A percentile compares a stretch with the other conserved stretches of the same genome.
phyloP scores from a whole-genome alignment of 805 yeast species.

The Cyberlindnera xylosilytica region DNA sequence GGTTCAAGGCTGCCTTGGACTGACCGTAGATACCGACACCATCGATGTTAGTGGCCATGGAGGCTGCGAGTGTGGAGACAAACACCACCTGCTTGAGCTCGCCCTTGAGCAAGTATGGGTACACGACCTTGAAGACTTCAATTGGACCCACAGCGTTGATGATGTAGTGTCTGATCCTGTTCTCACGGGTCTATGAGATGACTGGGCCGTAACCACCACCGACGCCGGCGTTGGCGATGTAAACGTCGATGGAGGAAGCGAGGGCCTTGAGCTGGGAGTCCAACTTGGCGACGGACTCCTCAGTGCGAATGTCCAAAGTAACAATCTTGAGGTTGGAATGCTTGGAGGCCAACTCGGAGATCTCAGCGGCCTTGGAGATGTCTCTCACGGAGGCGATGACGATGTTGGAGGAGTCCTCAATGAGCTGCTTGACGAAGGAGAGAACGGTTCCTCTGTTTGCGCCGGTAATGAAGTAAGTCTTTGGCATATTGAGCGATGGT shows the following conservation, averaged over 20 bases:
- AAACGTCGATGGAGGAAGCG: conserved; percentile 12
- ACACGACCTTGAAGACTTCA: conserved; percentile 4
- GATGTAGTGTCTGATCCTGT: conserved; percentile 2
- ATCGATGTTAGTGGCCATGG: conserved; percentile 23
- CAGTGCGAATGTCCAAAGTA: conserved; percentile 3
- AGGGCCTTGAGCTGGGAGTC: conserved; percentile 7
- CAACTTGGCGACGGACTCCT: conserved; percentile 6
- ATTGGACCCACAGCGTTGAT: conserved; percentile 11
- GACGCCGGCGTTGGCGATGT: conserved; percentile 15
- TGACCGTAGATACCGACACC: conserved; percentile 28
- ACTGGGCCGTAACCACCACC: not conserved
- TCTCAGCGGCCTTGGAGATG: conserved; percentile 1
- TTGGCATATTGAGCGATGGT: not conserved
- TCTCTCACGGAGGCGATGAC: conserved; percentile 6
- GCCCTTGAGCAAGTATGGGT: conserved; percentile 15
- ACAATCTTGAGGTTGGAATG: conserved; percentile 6
- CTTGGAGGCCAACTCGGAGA: conserved; percentile 1
- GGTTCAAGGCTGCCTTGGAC: not conserved
- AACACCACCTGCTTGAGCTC: conserved; percentile 27
- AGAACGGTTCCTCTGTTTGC: conserved; percentile 4
- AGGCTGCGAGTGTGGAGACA: conserved; percentile 28
- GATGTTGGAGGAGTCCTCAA: not conserved
- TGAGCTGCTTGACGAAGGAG: conserved; percentile 1
- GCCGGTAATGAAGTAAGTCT: not conserved
- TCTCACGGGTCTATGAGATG: not conserved